Base-by-base conservation (phyloP, 306 rosid species). In the Elaeagnus macrophylla region DNA sequence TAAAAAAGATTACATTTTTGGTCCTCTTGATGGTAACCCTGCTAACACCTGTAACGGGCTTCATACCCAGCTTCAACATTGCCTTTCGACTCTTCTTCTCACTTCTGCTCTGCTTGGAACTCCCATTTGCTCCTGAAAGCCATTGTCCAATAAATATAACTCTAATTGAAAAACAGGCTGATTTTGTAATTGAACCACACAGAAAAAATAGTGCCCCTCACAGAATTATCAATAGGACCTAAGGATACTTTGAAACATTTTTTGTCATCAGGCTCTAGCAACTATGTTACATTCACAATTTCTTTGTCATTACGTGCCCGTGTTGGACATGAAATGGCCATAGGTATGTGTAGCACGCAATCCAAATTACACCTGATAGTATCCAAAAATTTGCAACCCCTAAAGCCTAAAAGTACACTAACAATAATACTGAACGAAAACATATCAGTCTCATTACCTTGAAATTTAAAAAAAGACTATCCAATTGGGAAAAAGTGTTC, bases 51-150 rank as follows among this genome's bases (percentile, higher is more conserved):
- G 89, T 78, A 37, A 87, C 86, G 11, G 95, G 89, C 64, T 82
- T 84, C 80, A 93, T 74, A 16, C 99, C 99, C 10, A 93, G 81
- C 80, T 93, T 87, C 85, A 93, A 45, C 96, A 93, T 84, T 14
- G 96, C 99, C 67, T 93, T 93, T 53, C 96, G 80, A 59, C 99
- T 93, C 81, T 93, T 93, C 79, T 93, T 93, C 78, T 93, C 99
- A 11, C 96, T 93, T 72, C 96, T 75, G 87, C 95, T 87, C 75
- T 93, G 99, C 72, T 93, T 93, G 32, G 96, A 87, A 53, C 85
- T 77, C 56, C 83, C 99, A 50, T 67, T 41, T 18, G 69, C 79
- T 48, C 81, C 96, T 80, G 68, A 48, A 78, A 58, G 48, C 41
- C 65, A 55, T 40, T 51, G 37, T 60, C 32, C 59, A 58, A 68